phyloP scores from a whole-genome alignment of 805 yeast genomes.

The Saturnispora quitensis region DNA sequence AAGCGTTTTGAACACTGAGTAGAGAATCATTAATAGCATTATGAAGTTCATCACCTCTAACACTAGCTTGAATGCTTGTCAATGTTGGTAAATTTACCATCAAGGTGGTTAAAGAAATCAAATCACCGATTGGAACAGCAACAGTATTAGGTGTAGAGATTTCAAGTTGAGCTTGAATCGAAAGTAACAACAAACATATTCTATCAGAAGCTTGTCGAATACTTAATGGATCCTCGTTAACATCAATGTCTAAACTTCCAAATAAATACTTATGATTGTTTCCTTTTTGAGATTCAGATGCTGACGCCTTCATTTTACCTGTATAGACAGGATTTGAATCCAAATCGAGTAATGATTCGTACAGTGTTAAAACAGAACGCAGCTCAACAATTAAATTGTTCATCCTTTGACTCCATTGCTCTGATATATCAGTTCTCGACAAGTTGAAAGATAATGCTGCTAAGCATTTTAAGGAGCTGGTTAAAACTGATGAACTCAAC shows the following conservation, averaged over 20 bases:
- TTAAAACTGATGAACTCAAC: conserved; percentile 33
- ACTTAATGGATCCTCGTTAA: conserved; percentile 41
- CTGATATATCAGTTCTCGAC: conserved; percentile 39
- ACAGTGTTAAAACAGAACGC: conserved; percentile 46
- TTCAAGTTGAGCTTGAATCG: conserved; percentile 38
- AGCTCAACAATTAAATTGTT: conserved; percentile 41
- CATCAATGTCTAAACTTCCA: conserved; percentile 47
- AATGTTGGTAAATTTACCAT: conserved; percentile 35
- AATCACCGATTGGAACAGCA: conserved; percentile 49
- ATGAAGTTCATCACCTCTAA: conserved; percentile 44
- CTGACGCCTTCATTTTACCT: conserved; percentile 33
- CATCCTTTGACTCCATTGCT: conserved; percentile 39
- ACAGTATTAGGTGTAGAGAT: conserved; percentile 46
- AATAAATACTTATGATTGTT: conserved; percentile 26
- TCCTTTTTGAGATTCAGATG: conserved; percentile 13
- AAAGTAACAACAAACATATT: conserved; percentile 35
- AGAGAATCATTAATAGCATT: conserved; percentile 36
- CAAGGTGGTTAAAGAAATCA: conserved; percentile 45
- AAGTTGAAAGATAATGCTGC: conserved; percentile 52
- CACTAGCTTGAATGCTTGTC: conserved; percentile 47
- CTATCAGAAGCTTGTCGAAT: conserved; percentile 45
- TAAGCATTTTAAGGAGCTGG: conserved; percentile 37
- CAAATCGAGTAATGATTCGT: conserved; percentile 49
- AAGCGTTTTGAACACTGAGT: conserved; percentile 34
- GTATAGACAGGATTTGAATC: conserved; percentile 44